Conservation (phyloP, 495 filamentous ascomycete species). For the Monascus purpureus region DNA sequence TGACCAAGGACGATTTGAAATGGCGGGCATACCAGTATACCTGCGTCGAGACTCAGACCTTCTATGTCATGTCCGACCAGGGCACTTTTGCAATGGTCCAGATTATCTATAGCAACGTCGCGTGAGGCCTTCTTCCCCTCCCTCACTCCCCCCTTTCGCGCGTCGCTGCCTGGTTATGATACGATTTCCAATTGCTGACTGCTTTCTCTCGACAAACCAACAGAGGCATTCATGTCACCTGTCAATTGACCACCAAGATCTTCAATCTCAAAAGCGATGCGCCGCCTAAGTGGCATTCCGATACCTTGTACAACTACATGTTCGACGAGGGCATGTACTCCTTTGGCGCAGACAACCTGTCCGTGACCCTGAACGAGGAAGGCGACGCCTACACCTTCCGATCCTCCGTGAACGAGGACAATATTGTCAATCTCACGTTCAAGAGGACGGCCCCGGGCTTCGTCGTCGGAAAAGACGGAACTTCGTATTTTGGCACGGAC, state of each 20-base stretch:
- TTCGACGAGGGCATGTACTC: conserved; percentile 72
- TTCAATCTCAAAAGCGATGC: conserved; percentile 60
- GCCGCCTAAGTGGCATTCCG: conserved; percentile 65
- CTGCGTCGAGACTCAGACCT: conserved; percentile 89
- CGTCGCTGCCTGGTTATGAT: too few species aligned
- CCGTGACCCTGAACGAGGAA: conserved; percentile 72
- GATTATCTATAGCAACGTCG: conserved; percentile 96
- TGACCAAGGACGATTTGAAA: conserved; percentile 62
- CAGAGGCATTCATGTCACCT: conserved; percentile 80
- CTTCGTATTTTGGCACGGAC: conserved; percentile 73
- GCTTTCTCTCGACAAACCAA: conserved; percentile 4
- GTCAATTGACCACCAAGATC: conserved; percentile 84
- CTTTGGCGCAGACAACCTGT: conserved; percentile 74
- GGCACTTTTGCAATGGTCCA: conserved; percentile 70
- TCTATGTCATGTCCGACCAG: conserved; percentile 72
- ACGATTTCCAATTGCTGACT: too few species aligned
- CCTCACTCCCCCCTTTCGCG: conserved; percentile 2
- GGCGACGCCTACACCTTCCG: conserved; percentile 71
- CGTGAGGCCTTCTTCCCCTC: conserved; percentile 40
- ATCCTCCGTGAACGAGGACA: conserved; percentile 60
- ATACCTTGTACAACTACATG: conserved; percentile 55
- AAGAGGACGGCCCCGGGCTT: conserved; percentile 68
- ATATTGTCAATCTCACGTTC: conserved; percentile 72
- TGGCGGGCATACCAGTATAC: conserved; percentile 75
- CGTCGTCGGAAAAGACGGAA: conserved; percentile 75